Evolutionary conservation across 306 rosid species (phyloP).

Genomic region (Ziziphus jujuba): DNA sequence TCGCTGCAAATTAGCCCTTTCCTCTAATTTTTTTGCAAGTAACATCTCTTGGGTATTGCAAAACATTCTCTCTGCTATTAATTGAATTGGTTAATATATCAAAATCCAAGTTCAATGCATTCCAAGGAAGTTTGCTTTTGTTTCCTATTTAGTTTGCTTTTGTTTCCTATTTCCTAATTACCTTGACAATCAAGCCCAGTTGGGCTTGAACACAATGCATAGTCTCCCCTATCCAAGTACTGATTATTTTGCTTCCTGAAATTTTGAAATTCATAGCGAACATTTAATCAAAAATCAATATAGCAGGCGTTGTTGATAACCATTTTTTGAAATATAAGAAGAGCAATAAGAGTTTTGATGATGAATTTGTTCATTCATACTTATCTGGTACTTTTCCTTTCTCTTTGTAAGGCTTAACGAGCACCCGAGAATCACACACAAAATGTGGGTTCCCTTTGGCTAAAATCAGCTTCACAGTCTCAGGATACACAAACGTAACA

Average conservation of each 20-base stretch:
- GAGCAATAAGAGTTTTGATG: neutral
- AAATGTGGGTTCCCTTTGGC: slow-evolving; percentile 96
- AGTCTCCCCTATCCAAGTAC: slow-evolving; percentile 44
- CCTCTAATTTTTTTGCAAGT: slow-evolving; percentile 64
- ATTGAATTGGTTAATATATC: neutral
- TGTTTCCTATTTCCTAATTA: slow-evolving; percentile 10
- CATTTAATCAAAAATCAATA: neutral
- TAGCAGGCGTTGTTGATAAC: neutral
- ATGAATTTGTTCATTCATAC: slow-evolving; percentile 30
- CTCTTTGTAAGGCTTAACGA: slow-evolving; percentile 98
- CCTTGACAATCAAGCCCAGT: slow-evolving; percentile 37
- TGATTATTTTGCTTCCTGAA: slow-evolving; percentile 50
- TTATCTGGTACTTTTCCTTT: slow-evolving; percentile 85
- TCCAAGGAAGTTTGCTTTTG: too few species aligned
- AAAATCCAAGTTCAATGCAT: neutral
- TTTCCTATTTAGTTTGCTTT: neutral
- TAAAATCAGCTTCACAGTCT: slow-evolving; percentile 79
- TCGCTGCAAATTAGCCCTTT: slow-evolving; percentile 77
- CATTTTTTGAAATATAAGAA: neutral
- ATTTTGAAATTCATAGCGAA: neutral
- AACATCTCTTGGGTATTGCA: slow-evolving; percentile 67
- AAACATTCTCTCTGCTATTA: slow-evolving; percentile 66
- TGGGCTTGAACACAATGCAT: slow-evolving; percentile 41
- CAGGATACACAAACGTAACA: slow-evolving; percentile 87
- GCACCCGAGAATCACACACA: slow-evolving; percentile 92